phyloP scores from a whole-genome alignment of 140 eudicot species.

The Bidens hawaiensis region DNA sequence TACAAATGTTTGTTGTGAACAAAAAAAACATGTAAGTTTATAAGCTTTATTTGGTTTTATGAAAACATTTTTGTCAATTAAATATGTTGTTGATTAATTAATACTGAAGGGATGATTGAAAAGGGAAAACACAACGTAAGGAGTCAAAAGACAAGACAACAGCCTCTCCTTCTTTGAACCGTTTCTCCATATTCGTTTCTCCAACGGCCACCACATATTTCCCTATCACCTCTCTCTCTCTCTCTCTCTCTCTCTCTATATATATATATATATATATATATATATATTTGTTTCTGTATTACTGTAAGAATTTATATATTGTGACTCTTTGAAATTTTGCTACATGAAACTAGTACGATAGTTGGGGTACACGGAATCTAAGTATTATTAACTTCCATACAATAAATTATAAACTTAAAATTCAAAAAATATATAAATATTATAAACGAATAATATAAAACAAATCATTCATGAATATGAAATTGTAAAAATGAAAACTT shows the following conservation, averaged over 20 bases:
- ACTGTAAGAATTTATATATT: not conserved
- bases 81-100: constrained; percentile 3
- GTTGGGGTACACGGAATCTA: constrained; percentile 12
- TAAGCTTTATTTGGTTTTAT: not conserved
- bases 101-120: not conserved
- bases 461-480: no score
- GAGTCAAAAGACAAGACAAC: constrained; percentile 66
- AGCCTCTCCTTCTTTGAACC: constrained; percentile 50
- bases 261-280: not conserved
- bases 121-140: constrained; percentile 17
- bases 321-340: constrained; percentile 9
- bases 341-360: constrained; percentile 11
- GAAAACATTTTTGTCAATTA: not conserved
- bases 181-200: constrained; percentile 33
- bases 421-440: no score
- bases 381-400: no score
- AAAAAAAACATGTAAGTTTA: not conserved
- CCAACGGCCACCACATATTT: constrained; percentile 37
- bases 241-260: not conserved
- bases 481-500: no score
- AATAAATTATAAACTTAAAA: no score
- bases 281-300: not conserved
- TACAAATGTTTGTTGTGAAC: not conserved
- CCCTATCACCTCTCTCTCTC: not conserved
- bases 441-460: no score